phyloP scores from a whole-genome alignment of 2,329 filamentous ascomycete genomes.

The Epichloe brachyelytri region DNA sequence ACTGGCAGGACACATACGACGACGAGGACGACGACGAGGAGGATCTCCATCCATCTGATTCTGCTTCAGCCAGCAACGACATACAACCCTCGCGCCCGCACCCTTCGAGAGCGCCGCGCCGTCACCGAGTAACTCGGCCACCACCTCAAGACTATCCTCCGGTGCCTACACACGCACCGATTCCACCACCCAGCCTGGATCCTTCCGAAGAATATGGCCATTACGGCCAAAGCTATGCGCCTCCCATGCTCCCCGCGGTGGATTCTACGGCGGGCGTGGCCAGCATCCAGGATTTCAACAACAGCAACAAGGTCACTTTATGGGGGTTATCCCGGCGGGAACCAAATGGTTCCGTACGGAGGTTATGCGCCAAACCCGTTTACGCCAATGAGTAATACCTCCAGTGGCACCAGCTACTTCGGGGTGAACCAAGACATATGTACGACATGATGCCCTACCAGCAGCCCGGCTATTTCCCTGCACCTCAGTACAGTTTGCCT shows the following conservation, averaged over 20 bases:
- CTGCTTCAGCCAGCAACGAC: conserved; percentile 36
- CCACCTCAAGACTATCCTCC: conserved; percentile 26
- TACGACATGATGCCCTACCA: conserved; percentile 41
- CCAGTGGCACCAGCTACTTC: conserved; percentile 28
- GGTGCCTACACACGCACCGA: conserved; percentile 24
- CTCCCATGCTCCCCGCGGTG: conserved; percentile 14
- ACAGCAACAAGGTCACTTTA: conserved; percentile 33
- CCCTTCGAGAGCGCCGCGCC: conserved; percentile 15
- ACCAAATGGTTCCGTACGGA: conserved; percentile 36
- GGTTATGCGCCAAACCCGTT: conserved; percentile 30
- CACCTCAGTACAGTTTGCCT: conserved; percentile 8
- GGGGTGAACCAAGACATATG: conserved; percentile 24
- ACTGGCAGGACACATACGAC: conserved; percentile 22
- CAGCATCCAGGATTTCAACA: conserved; percentile 29
- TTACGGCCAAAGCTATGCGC: conserved; percentile 11
- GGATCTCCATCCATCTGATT: conserved; percentile 45
- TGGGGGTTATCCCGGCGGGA: conserved; percentile 23
- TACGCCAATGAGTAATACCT: conserved; percentile 25
- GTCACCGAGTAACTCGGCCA: conserved; percentile 19
- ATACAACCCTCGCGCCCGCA: conserved; percentile 11
- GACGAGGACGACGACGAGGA: conserved; percentile 29
- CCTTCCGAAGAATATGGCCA: conserved; percentile 47
- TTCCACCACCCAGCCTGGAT: conserved; percentile 49
- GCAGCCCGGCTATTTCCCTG: conserved; percentile 13
- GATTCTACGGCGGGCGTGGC: conserved; percentile 15